Percentiles rank a stretch among this genome's conserved stretches.
Conservation (phyloP, 176 grass and related monocot genomes). For the Metroxylon sagu region DNA sequence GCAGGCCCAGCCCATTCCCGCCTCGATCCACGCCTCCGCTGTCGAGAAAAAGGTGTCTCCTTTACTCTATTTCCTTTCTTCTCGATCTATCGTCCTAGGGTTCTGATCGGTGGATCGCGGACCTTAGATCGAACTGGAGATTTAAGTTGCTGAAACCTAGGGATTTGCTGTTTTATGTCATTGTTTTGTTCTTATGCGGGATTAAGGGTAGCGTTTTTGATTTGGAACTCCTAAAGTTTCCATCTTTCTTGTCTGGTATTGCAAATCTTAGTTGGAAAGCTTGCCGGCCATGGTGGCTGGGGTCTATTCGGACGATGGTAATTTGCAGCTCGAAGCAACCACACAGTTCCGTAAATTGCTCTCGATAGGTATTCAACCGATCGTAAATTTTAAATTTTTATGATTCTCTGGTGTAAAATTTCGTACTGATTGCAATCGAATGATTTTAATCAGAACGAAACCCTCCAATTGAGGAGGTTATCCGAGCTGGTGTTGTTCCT, state of each 20-base stretch:
- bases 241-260: constrained; percentile 9
- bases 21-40: constrained; percentile 29
- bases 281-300: constrained; percentile 73
- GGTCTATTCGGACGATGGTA: constrained; percentile 65
- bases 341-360: constrained; percentile 92
- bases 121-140: no score
- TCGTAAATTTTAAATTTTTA: no score
- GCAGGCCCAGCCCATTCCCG: constrained; percentile 21
- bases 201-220: no score
- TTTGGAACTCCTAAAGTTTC: no score
- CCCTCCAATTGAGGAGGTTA: constrained; percentile 91
- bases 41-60: constrained; percentile 72
- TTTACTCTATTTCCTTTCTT: background rate
- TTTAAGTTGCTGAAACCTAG: no score
- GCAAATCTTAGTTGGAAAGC: constrained; percentile 70
- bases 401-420: no score
- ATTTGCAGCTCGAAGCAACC: constrained; percentile 63
- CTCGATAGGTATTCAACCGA: constrained; percentile 50
- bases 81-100: background rate
- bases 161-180: no score
- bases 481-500: constrained; percentile 87
- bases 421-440: no score
- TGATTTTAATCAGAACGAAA: constrained; percentile 59
- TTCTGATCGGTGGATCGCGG: constrained; percentile 14
- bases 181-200: no score